A percentile compares a stretch with the other conserved stretches of the same genome.
Evolutionary conservation across 1,284 basidiomycete genomes (phyloP).

Genomic region (Trichosporon asahii): DNA sequence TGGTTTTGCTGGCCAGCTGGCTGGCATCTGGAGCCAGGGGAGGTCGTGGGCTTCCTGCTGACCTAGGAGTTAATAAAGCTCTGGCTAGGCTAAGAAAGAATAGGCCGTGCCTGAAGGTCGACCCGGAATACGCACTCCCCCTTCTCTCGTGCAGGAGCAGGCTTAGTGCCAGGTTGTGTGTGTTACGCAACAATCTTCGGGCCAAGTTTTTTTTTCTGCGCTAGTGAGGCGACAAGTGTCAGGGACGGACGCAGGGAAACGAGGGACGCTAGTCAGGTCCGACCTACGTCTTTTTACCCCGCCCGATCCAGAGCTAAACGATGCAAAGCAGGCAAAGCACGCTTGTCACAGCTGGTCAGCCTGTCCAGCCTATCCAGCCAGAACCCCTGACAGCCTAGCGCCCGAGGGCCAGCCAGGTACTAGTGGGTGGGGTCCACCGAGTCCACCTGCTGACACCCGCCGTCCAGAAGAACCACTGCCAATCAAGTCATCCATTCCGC

Average conservation of each 20-base stretch:
- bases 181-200: constrained; percentile 2
- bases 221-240: neutral
- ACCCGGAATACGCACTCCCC: neutral
- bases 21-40: no score
- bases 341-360: neutral
- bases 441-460: neutral
- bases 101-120: neutral
- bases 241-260: neutral
- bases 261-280: neutral
- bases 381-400: neutral
- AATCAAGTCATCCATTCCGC: constrained; percentile 9
- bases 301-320: constrained; percentile 3
- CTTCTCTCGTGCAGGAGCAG: neutral
- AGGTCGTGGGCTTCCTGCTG: no score
- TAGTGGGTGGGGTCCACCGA: neutral
- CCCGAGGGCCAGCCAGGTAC: neutral
- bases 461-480: neutral
- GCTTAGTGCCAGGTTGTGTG: neutral
- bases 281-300: constrained; percentile 3
- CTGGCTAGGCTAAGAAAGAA: neutral
- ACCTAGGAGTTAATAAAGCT: neutral
- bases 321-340: neutral
- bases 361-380: no score
- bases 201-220: constrained; percentile 3
- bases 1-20: neutral